Base-by-base conservation (phyloP, 208 protist species). In the Naegleria fowleri region DNA sequence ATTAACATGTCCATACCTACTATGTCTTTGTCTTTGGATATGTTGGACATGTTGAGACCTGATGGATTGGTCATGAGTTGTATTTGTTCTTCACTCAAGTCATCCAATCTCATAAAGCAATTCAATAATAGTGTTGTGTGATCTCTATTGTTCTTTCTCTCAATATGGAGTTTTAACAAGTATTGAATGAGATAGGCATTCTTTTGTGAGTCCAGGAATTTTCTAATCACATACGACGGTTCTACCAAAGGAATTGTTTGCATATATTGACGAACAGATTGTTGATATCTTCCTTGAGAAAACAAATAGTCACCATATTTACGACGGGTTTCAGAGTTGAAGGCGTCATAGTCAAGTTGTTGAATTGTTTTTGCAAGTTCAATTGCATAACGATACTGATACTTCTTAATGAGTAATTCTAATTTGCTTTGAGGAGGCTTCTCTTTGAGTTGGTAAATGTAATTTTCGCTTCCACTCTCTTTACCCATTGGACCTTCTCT, bases 111-210 rank as follows among this genome's bases (percentile, higher is more conserved):
- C 58, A 97, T 98, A 94, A 99, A 99, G 93, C 97, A 99, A 89
- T 98, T 98, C 16, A 99, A 93, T 25, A 99, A 93, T 36, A 99
- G 94, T 15, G 98, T 99, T 0, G 98, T 99, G 94, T 99, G 98
- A 85, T 98, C 96, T 25, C 95, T 92, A 76, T 96, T 98, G 76
- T 79, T 79, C 25, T 79, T 79, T 36, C 29, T 0, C 25, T 79
- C 67, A 6, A 79, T 36, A n/a, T 79, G 67, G 36, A 79, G 67
- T 36, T 79, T 79, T 79, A 79, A 79, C 5, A 99, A 92, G 89
- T 99, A 99, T 22, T 92, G 92, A 0, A 97, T 98, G 0, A 99
- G 95, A 79, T 98, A 97, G 59, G 95, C 90, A 88, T 98, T 98
- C 43, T 96, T 93, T 87, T 98, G 97, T 5, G 95, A 94, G 43